phyloP scores from a whole-genome alignment of 2,329 filamentous ascomycete genomes.

The Clonostachys sp. region DNA sequence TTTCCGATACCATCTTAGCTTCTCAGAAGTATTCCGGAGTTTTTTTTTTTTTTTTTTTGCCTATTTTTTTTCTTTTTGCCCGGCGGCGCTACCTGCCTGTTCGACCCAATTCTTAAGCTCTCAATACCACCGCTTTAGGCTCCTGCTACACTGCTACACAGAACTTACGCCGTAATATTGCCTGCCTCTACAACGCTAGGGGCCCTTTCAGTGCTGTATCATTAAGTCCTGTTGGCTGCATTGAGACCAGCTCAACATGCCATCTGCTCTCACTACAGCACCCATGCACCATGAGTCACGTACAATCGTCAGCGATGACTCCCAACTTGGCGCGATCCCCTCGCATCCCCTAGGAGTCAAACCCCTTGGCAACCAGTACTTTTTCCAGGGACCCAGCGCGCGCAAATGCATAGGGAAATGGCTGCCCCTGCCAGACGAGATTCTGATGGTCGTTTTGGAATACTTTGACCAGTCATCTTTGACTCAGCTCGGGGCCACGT shows the following conservation, averaged over 20 bases:
- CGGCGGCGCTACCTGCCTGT: no score
- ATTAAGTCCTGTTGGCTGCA: neutral
- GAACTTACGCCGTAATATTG: no score
- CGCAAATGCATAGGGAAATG: conserved; percentile 64
- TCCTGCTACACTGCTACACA: no score
- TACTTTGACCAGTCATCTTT: conserved; percentile 62
- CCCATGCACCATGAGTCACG: conserved; percentile 20
- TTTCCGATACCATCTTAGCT: no score
- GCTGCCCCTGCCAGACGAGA: conserved; percentile 71
- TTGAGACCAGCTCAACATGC: neutral
- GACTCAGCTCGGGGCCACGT: conserved; percentile 66
- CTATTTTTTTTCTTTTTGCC: no score
- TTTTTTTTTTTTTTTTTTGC: no score
- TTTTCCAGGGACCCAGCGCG: conserved; percentile 62
- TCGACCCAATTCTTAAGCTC: no score
- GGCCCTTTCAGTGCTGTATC: neutral
- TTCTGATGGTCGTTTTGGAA: conserved; percentile 72
- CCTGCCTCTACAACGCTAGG: neutral
- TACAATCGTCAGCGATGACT: neutral
- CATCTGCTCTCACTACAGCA: neutral
- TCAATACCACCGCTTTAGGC: no score
- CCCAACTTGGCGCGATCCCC: conserved; percentile 51
- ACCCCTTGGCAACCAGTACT: conserved; percentile 77
- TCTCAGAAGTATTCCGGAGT: no score
- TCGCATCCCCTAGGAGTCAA: conserved; percentile 80